A percentile compares a stretch with the other conserved stretches of the same genome.
phyloP scores from a whole-genome alignment of 208 protist species.

The Willaertia magna region DNA sequence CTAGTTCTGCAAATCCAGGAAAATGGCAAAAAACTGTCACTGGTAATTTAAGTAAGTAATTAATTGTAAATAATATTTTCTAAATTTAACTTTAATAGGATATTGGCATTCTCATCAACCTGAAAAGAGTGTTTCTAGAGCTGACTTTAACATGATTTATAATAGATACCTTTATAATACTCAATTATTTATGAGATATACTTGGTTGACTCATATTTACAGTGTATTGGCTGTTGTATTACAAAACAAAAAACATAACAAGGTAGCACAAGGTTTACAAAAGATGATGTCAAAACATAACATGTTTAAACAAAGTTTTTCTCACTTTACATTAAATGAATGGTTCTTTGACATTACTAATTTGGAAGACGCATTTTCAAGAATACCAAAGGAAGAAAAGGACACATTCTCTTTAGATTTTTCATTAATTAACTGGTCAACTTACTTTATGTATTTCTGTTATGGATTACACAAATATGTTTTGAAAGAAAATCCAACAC shows the following conservation, averaged over 20 bases:
- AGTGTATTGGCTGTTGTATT: neutral
- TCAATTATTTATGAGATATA: neutral
- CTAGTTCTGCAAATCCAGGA: neutral
- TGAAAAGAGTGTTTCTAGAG: neutral
- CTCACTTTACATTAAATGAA: neutral
- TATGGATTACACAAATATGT: neutral
- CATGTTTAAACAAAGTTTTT: neutral
- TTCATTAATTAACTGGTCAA: neutral
- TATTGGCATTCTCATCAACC: neutral
- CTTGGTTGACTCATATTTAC: neutral
- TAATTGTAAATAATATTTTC: neutral
- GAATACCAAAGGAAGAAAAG: neutral
- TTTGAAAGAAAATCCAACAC: neutral
- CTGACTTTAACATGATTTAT: neutral
- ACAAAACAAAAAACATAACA: neutral
- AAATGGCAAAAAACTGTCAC: neutral
- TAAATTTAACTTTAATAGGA: neutral
- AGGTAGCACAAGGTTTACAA: neutral
- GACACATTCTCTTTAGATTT: neutral
- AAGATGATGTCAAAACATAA: neutral
- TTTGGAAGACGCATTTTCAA: neutral
- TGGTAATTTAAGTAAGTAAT: neutral
- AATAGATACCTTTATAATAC: neutral
- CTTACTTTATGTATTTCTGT: neutral
- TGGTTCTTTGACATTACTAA: neutral